Percentiles rank a stretch among this genome's conserved stretches.
phyloP scores from a whole-genome alignment of 2,329 filamentous ascomycete genomes.

The Pseudogymnoascus sp. region DNA sequence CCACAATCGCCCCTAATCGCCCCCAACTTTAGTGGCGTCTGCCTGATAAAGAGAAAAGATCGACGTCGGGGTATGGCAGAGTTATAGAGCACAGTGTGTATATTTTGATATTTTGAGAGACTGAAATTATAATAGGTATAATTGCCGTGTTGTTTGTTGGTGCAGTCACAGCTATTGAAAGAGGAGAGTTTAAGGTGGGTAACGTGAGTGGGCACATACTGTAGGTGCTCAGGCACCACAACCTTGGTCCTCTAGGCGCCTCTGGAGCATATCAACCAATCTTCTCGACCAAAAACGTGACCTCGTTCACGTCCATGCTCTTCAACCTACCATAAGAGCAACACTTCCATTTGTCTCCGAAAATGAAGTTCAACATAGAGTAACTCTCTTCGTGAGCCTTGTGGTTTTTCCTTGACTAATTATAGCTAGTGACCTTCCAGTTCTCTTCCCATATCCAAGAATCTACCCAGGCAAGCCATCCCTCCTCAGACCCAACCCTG shows the following conservation, averaged over 20 bases:
- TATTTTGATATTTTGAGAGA: not conserved
- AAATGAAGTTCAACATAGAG: conserved; percentile 75
- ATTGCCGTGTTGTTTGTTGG: not conserved
- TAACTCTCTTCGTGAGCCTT: conserved; percentile 29
- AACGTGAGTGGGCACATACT: not conserved
- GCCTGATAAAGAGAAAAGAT: not conserved
- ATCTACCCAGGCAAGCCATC: conserved; percentile 51
- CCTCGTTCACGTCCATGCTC: not conserved
- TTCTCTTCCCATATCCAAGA: conserved; percentile 66
- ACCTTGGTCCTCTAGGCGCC: not conserved
- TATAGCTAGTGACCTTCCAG: conserved; percentile 50
- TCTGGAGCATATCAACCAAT: not conserved
- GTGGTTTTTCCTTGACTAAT: conserved; percentile 14
- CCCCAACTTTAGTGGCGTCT: not conserved
- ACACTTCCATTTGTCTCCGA: conserved; percentile 24
- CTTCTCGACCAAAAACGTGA: conserved; percentile 3
- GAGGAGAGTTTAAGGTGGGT: not conserved
- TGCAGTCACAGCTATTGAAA: not conserved
- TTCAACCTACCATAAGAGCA: not conserved
- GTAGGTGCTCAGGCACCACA: conserved; percentile 1
- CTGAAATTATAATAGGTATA: not conserved
- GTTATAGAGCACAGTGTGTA: not conserved
- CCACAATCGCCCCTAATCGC: conserved; percentile 2
- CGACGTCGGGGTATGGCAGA: not conserved
- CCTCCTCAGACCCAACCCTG: not conserved